A percentile compares a stretch with the other conserved stretches of the same genome.
Evolutionary conservation across 176 grass and related monocot species (phyloP).

Genomic region (Rhynchospora breviuscula): DNA sequence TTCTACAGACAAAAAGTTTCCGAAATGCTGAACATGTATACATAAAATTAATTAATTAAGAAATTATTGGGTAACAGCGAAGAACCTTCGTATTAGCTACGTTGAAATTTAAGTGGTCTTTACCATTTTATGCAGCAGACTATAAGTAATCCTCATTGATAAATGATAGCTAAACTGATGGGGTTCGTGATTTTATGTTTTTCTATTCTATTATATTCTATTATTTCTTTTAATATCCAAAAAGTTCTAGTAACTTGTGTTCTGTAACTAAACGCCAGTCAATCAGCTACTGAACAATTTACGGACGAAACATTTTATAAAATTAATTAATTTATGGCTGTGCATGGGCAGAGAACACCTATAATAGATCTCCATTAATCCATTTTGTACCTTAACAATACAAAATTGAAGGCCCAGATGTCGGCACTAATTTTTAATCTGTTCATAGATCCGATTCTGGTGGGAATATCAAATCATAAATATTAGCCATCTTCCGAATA

Average conservation of each 20-base stretch:
- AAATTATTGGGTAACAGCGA: background rate
- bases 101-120: background rate
- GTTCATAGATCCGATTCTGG: slow-evolving; percentile 9
- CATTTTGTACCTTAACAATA: slow-evolving; percentile 5
- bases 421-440: slow-evolving; percentile 15
- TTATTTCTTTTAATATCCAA: background rate
- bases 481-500: background rate
- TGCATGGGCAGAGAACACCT: background rate
- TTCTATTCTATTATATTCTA: too few species aligned
- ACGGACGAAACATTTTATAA: background rate
- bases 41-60: background rate
- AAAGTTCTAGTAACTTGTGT: background rate
- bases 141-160: too few species aligned
- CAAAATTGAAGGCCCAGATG: slow-evolving; percentile 10
- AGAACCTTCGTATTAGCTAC: background rate
- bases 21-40: too few species aligned
- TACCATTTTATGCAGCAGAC: too few species aligned
- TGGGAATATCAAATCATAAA: background rate
- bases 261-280: background rate
- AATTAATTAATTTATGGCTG: background rate
- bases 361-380: slow-evolving; percentile 5
- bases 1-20: too few species aligned
- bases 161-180: too few species aligned
- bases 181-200: too few species aligned
- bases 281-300: background rate